These are phyloP conservation scores for Parastagonospora avenae DNA, from an alignment of 2,329 filamentous ascomycete species.

Conservation along the genomic window DNA sequence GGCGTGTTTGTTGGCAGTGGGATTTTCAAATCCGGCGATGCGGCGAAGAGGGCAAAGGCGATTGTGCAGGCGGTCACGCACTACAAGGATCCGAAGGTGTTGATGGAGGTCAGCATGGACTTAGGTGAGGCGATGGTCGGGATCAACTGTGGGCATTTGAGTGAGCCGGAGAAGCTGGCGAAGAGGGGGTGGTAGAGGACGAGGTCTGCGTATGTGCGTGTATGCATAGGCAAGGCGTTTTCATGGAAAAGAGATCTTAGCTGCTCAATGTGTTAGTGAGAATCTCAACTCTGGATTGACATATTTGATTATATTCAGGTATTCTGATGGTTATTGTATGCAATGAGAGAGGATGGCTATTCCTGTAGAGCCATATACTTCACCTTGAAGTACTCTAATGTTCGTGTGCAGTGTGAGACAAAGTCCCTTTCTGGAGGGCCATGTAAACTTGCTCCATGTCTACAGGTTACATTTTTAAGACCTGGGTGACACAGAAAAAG, in stretches of 20 bases:
- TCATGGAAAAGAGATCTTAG: neutral
- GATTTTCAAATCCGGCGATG: conserved; percentile 96
- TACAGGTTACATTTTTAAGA: too few species aligned
- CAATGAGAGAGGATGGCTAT: too few species aligned
- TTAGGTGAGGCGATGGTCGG: conserved; percentile 98
- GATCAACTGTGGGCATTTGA: conserved; percentile 82
- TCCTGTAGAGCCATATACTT: too few species aligned
- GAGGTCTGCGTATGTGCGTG: neutral
- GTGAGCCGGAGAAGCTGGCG: conserved; percentile 79
- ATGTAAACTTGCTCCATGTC: too few species aligned
- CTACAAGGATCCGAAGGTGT: conserved; percentile 80
- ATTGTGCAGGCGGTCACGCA: conserved; percentile 95
- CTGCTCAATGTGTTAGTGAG: neutral
- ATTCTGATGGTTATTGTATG: too few species aligned
- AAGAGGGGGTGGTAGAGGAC: conserved; percentile 76
- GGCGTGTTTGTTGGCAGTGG: conserved; percentile 96
- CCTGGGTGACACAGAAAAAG: too few species aligned
- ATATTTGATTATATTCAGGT: too few species aligned
- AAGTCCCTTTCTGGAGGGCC: too few species aligned
- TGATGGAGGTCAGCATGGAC: conserved; percentile 86
- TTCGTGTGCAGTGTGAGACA: too few species aligned
- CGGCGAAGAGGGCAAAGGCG: conserved; percentile 85
- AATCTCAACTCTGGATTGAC: neutral
- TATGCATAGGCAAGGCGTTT: neutral
- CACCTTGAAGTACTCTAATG: too few species aligned